These are phyloP conservation scores for Plasmodium billcollinsi DNA, from an alignment of 169 alveolate genomes.

Conservation along the genomic window DNA sequence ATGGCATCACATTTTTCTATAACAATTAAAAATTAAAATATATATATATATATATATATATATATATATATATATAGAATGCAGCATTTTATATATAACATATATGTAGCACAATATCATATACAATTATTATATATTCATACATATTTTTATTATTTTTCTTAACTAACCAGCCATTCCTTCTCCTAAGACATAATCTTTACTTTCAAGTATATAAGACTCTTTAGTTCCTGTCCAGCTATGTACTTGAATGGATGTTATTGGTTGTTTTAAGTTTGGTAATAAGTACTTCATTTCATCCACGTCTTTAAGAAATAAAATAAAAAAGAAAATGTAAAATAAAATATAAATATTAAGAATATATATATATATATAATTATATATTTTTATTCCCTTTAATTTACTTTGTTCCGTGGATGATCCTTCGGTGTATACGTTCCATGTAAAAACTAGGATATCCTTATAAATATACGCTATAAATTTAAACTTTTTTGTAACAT, in stretches of 20 bases:
- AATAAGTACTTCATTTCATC: conserved; percentile 9
- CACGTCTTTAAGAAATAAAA: not conserved
- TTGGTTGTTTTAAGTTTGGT: not conserved
- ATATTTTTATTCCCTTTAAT: not conserved
- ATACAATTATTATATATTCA: not conserved
- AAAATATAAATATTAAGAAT: not conserved
- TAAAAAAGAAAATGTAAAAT: not conserved
- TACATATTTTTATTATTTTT: not conserved
- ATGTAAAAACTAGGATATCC: not conserved
- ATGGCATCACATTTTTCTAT: conserved; percentile 14
- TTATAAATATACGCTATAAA: not conserved
- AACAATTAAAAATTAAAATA: not conserved
- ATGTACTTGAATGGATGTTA: conserved; percentile 24
- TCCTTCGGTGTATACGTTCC: conserved; percentile 1
- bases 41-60: too few species aligned
- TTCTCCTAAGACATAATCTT: conserved; percentile 9
- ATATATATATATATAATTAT: conserved; percentile 4
- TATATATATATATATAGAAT: too few species aligned
- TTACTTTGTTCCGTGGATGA: not conserved
- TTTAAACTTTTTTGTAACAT: not conserved
- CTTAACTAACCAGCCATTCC: conserved; percentile 14
- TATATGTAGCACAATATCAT: not conserved
- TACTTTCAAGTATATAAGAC: not conserved
- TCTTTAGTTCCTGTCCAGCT: not conserved
- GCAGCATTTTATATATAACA: not conserved